These are phyloP conservation scores for Ceratonia siliqua DNA, from an alignment of 306 rosid species.

Conservation along the genomic window DNA sequence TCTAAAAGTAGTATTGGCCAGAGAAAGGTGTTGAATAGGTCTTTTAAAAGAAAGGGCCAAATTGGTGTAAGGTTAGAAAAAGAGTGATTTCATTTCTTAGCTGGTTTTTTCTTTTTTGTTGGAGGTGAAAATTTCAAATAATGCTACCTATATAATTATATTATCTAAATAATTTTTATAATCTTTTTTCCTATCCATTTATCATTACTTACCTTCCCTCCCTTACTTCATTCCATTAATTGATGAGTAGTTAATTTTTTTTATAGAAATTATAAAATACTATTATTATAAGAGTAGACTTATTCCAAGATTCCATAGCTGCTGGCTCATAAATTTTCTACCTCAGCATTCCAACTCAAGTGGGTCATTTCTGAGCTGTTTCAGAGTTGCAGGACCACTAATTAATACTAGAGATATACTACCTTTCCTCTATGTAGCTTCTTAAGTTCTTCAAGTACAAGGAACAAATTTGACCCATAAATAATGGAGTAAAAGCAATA, in stretches of 20 bases:
- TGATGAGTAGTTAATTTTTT: too few relatives aligned
- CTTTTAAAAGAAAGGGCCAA: not conserved
- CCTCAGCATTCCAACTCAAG: conserved; percentile 7
- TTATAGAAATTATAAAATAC: too few relatives aligned
- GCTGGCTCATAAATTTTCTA: not conserved
- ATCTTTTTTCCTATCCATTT: too few relatives aligned
- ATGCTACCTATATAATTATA: too few relatives aligned
- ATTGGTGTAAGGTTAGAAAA: not conserved
- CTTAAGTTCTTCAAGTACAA: not conserved
- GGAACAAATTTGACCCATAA: not conserved
- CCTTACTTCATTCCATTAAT: too few relatives aligned
- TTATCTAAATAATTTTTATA: too few relatives aligned
- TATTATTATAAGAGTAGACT: too few relatives aligned
- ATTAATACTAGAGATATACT: not conserved
- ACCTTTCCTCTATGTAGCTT: not conserved
- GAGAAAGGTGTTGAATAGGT: not conserved
- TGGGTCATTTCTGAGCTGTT: conserved; percentile 4
- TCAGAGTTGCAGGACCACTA: conserved; percentile 10
- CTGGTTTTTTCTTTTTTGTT: not conserved
- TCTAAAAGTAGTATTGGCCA: too few relatives aligned
- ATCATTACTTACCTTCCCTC: too few relatives aligned
- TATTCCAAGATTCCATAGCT: too few relatives aligned
- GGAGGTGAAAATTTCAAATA: not conserved
- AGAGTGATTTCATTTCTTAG: not conserved
- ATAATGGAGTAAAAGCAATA: not conserved